A percentile compares a stretch with the other conserved stretches of the same genome.
phyloP scores from a whole-genome alignment of 2,329 filamentous ascomycete genomes.

The Pseudonectria foliicola region DNA sequence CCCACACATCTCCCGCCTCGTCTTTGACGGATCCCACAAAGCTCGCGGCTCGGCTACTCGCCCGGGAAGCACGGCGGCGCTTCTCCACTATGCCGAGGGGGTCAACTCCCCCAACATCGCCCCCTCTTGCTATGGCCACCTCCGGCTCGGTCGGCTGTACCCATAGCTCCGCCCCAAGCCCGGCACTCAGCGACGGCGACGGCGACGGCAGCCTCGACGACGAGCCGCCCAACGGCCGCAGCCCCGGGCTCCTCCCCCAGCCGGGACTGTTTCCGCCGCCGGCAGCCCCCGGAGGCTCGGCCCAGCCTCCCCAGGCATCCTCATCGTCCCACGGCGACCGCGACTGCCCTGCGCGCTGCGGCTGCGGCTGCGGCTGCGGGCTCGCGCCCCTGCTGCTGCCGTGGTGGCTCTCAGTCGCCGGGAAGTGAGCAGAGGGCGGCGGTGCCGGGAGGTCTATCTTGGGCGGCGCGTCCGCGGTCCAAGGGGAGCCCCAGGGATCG shows the following conservation, averaged over 20 bases:
- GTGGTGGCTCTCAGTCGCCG: constrained; percentile 12
- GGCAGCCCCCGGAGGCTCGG: constrained; percentile 18
- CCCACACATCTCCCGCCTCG: constrained; percentile 15
- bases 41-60: constrained; percentile 1
- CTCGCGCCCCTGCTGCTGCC: not conserved
- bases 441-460: constrained; percentile 29
- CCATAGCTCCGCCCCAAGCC: constrained; percentile 10
- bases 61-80: constrained; percentile 5
- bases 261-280: constrained; percentile 18
- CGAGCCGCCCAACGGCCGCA: constrained; percentile 20
- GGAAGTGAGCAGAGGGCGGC: constrained; percentile 26
- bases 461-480: constrained; percentile 37
- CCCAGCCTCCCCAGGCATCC: constrained; percentile 31
- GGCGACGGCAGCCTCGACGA: constrained; percentile 22
- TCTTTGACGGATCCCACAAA: constrained; percentile 7
- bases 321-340: constrained; percentile 27
- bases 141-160: constrained; percentile 17
- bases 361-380: not conserved
- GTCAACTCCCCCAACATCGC: constrained; percentile 24
- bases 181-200: constrained; percentile 9
- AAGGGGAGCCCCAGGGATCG: constrained; percentile 58
- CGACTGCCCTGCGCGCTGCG: constrained; percentile 14
- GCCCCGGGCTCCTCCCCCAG: constrained; percentile 27
- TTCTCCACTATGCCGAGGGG: constrained; percentile 20
- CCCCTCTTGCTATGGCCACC: constrained; percentile 9